Conservation (phyloP, 768 basidiomycete genomes). For the Boletus speciosus region DNA sequence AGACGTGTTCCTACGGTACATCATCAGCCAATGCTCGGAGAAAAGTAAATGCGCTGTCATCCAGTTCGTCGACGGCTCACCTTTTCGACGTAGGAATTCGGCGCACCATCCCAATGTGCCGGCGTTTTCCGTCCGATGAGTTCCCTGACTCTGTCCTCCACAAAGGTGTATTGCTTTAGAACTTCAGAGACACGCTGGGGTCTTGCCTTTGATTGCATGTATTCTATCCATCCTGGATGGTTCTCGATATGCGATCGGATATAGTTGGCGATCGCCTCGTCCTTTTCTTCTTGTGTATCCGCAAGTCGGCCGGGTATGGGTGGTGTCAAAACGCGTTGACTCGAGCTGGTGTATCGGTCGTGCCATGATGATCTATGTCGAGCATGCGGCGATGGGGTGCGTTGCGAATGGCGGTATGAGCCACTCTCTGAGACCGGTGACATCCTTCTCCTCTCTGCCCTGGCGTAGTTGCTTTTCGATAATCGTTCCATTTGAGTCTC, state of each 20-base stretch:
- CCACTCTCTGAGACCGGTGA: constrained; percentile 17
- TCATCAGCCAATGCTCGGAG: neutral
- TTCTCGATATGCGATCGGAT: constrained; percentile 43
- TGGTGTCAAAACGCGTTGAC: constrained; percentile 17
- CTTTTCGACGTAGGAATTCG: constrained; percentile 40
- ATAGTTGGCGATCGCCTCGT: constrained; percentile 41
- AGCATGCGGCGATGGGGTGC: constrained; percentile 3
- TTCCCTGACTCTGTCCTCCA: constrained; percentile 47
- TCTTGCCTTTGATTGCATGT: constrained; percentile 41
- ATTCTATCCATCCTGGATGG: constrained; percentile 44
- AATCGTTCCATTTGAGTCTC: constrained; percentile 28
- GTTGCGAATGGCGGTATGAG: constrained; percentile 17
- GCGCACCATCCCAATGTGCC: constrained; percentile 36
- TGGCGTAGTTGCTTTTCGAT: constrained; percentile 21
- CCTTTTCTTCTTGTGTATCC: constrained; percentile 38
- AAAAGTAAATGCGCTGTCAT: neutral
- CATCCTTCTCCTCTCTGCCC: constrained; percentile 3
- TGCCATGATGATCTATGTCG: neutral
- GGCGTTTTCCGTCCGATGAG: constrained; percentile 44
- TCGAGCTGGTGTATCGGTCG: neutral
- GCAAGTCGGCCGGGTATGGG: constrained; percentile 26
- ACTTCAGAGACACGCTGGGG: constrained; percentile 41
- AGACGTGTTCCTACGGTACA: constrained; percentile 42
- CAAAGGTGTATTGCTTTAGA: constrained; percentile 48
- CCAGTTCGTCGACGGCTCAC: constrained; percentile 31